phyloP scores from a whole-genome alignment of 192 early-diverging fungal species.

The Coemansia biformis region DNA sequence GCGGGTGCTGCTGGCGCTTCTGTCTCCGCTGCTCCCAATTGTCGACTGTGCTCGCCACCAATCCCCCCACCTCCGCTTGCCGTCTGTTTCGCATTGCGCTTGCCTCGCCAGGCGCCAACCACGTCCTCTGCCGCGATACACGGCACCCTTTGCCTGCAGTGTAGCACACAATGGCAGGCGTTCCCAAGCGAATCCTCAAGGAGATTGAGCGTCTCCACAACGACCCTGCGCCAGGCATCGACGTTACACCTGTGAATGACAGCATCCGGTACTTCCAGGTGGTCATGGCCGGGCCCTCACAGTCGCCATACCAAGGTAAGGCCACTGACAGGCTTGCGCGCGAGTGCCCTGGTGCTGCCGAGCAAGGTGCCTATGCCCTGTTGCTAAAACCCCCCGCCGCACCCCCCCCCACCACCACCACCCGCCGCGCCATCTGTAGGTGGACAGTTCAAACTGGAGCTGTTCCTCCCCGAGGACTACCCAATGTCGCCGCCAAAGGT shows the following conservation, averaged over 20 bases:
- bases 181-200: constrained; percentile 55
- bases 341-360: not conserved
- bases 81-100: too few species aligned
- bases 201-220: constrained; percentile 92
- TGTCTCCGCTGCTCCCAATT: too few species aligned
- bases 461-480: constrained; percentile 95
- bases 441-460: constrained; percentile 88
- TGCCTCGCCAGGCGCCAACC: too few species aligned
- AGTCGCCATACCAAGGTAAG: constrained; percentile 94
- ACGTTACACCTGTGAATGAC: constrained; percentile 81
- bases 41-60: too few species aligned
- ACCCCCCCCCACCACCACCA: too few species aligned
- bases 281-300: constrained; percentile 79
- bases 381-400: too few species aligned
- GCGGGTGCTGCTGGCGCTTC: too few species aligned
- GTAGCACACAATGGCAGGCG: constrained; percentile 12
- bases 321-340: too few species aligned
- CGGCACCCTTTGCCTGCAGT: too few species aligned
- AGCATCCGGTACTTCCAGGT: constrained; percentile 98
- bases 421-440: constrained; percentile 48
- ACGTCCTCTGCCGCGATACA: too few species aligned
- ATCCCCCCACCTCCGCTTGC: too few species aligned
- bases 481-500: constrained; percentile 99
- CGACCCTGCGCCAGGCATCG: constrained; percentile 93
- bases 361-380: not conserved